Percentiles rank a stretch among this genome's conserved stretches.
Conservation (phyloP, 2,329 filamentous ascomycete species). For the Cladosporium phlei region DNA sequence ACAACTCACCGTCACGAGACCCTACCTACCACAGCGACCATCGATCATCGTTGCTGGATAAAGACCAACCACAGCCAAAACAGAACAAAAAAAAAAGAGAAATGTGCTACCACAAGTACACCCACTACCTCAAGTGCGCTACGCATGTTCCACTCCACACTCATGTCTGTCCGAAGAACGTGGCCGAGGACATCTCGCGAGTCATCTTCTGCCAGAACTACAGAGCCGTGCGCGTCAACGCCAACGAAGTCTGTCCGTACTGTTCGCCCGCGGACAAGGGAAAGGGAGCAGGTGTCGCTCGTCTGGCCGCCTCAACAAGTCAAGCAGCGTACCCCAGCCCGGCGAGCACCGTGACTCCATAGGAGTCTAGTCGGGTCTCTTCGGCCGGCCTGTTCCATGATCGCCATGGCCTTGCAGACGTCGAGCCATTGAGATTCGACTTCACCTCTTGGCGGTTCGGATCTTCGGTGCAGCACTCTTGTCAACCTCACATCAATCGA, state of each 20-base stretch:
- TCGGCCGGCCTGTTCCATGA: no score
- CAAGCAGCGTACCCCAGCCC: constrained; percentile 7
- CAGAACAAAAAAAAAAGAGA: background rate
- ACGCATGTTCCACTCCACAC: constrained; percentile 29
- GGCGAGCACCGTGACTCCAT: constrained; percentile 3
- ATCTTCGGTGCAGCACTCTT: no score
- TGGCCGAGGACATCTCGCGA: constrained; percentile 24
- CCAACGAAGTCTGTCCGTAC: constrained; percentile 1
- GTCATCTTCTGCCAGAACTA: constrained; percentile 33
- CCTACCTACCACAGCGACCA: no score
- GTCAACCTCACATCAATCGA: no score
- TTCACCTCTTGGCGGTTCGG: no score
- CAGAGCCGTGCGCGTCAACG: constrained; percentile 19
- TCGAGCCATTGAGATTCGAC: no score
- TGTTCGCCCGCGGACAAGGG: constrained; percentile 1
- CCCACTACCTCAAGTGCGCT: constrained; percentile 27
- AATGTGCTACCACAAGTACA: constrained; percentile 33
- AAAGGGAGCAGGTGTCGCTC: background rate
- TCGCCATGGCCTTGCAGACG: no score
- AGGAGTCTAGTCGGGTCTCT: no score
- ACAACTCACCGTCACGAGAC: background rate
- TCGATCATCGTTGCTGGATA: no score
- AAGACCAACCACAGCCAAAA: no score
- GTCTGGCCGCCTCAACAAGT: background rate
- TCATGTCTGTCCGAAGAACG: constrained; percentile 29